Evolutionary conservation across 768 basidiomycete species (phyloP).

Genomic region (Naganishia kalamii): DNA sequence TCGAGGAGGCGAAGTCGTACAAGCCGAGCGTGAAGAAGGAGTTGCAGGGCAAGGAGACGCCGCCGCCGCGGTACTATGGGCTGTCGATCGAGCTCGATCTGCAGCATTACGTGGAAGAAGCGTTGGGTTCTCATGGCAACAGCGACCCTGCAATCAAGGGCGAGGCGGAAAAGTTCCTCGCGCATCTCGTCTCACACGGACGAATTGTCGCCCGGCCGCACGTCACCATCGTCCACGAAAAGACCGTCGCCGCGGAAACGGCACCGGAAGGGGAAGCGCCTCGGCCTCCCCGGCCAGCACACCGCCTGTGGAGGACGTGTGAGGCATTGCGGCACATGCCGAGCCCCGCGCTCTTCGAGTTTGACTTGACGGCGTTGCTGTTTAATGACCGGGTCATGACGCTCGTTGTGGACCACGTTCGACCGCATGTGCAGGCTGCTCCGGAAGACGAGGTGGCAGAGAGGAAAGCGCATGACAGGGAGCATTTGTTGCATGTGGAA

Average conservation of each 20-base stretch:
- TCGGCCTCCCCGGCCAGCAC: neutral
- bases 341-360: slow-evolving; percentile 56
- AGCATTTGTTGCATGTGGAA: slow-evolving; percentile 16
- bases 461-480: neutral
- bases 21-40: slow-evolving; percentile 43
- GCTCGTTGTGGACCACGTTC: slow-evolving; percentile 61
- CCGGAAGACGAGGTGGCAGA: neutral
- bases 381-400: slow-evolving; percentile 80
- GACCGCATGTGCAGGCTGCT: slow-evolving; percentile 37
- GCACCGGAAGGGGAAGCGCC: slow-evolving; percentile 17
- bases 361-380: slow-evolving; percentile 57
- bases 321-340: slow-evolving; percentile 46
- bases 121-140: neutral
- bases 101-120: slow-evolving; percentile 49
- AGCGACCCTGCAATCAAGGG: slow-evolving; percentile 8
- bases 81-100: slow-evolving; percentile 69
- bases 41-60: slow-evolving; percentile 45
- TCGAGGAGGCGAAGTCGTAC: slow-evolving; percentile 52
- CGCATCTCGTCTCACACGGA: slow-evolving; percentile 48
- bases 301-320: slow-evolving; percentile 56
- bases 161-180: slow-evolving; percentile 52
- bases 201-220: slow-evolving; percentile 65
- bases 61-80: slow-evolving; percentile 65
- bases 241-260: slow-evolving; percentile 46
- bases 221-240: slow-evolving; percentile 75